Conservation (phyloP, 129 eudicot species). For the Lactuca sativa region DNA sequence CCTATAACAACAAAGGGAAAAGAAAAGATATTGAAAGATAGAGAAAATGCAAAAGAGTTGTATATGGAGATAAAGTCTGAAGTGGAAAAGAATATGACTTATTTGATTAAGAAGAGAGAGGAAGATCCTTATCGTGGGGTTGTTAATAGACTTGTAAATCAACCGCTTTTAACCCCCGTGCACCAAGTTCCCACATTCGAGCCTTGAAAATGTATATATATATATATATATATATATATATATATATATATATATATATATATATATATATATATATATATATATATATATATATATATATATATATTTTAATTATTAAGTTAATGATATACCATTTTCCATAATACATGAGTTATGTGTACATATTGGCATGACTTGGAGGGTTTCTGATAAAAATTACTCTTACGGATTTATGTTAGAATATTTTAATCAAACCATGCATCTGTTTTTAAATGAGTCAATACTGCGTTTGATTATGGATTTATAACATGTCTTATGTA, state of each 20-base stretch:
- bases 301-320: neutral
- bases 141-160: constrained; percentile 48
- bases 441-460: too few relatives aligned
- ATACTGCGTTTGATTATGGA: too few relatives aligned
- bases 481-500: too few relatives aligned
- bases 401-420: neutral
- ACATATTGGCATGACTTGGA: too few relatives aligned
- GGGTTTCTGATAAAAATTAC: too few relatives aligned
- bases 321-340: neutral
- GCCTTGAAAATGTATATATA: constrained; percentile 41
- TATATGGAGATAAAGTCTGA: constrained; percentile 70
- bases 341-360: too few relatives aligned
- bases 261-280: too few relatives aligned
- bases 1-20: constrained; percentile 74
- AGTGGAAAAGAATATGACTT: constrained; percentile 67
- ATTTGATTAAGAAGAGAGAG: constrained; percentile 70
- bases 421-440: neutral
- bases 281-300: too few relatives aligned
- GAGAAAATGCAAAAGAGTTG: constrained; percentile 64
- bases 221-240: neutral
- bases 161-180: constrained; percentile 47
- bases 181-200: constrained; percentile 72
- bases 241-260: too few relatives aligned
- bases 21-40: constrained; percentile 57
- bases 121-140: constrained; percentile 84